Base-by-base conservation (phyloP, 148 eudicot species). In the Hydrangea macrophylla region DNA sequence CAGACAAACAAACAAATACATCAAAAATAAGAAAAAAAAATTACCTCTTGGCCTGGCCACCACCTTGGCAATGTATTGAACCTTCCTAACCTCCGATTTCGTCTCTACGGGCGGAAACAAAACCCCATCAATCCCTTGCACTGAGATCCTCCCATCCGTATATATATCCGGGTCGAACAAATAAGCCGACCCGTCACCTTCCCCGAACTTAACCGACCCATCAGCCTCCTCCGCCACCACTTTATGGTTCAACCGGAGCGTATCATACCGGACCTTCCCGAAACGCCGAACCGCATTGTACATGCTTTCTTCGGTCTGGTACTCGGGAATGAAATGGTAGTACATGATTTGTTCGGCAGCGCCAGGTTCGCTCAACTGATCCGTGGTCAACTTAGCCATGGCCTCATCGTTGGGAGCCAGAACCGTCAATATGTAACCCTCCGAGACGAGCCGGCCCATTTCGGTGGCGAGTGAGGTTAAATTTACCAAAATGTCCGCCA, bases 231-330 rank as follows among this genome's bases (percentile, higher is more conserved):
- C 86, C 0, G 86, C 89, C 15, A 60, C 70, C 7, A 85, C 61
- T 69, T 82, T 85, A 58, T 73, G 79, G 5, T 84, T 86, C 62
- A 82, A 31, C 68, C 89, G 67, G 42, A 85, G 39, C 0, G 89
- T 85, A 24, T 85, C 89, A 24, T 85, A 85, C 71, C 56, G 70
- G 7, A 85, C 82, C 67, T 85, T 82, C 25, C 89, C 89, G 10
- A 85, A 85, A 55, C 89, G 60, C 55, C 89, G 65, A 1, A 85
- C 89, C 0, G 89, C 73, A 76, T 82, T 85, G 50, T 85, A 85
- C 89, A 85, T 85, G 61, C 89, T 85, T 68, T 85, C 89, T 22
- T 85, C 89, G 0, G 89, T 85, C 55, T 85, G 89, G 53, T 85
- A 85, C 68, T 85, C 89, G 0, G 89, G 86, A 7, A 85, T 78